Evolutionary conservation across 192 early-diverging fungal genomes (phyloP).

Genomic region (Mortierella antarctica): DNA sequence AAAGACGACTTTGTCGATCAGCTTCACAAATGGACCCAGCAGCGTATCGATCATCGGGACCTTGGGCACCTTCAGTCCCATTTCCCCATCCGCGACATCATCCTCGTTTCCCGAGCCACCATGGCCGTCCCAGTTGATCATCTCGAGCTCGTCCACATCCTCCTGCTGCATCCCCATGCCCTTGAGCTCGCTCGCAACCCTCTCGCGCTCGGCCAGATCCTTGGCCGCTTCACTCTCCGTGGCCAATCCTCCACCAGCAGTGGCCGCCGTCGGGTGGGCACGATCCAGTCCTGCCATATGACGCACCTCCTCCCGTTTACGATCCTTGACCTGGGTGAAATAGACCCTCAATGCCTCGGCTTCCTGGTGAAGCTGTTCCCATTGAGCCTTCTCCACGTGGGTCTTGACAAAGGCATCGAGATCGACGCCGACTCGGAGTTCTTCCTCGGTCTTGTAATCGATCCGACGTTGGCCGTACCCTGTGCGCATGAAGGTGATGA

Average conservation of each 20-base stretch:
- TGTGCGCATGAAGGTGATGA: constrained; percentile 53
- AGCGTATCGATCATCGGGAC: constrained; percentile 40
- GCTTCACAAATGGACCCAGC: constrained; percentile 17
- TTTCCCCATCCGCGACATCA: constrained; percentile 20
- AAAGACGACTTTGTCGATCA: constrained; percentile 34
- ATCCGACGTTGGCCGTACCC: constrained; percentile 52
- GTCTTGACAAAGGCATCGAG: constrained; percentile 35
- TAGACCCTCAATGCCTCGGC: constrained; percentile 28
- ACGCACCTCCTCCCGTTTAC: constrained; percentile 41
- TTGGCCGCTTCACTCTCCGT: too few relatives aligned
- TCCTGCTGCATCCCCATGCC: constrained; percentile 42
- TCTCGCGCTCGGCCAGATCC: background rate
- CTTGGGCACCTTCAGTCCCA: constrained; percentile 14
- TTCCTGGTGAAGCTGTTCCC: constrained; percentile 37
- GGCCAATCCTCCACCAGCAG: background rate
- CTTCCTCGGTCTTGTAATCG: constrained; percentile 27
- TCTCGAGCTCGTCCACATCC: constrained; percentile 59
- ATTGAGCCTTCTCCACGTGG: constrained; percentile 36
- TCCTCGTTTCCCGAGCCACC: background rate
- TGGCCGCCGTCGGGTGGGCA: background rate
- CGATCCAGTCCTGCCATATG: constrained; percentile 43
- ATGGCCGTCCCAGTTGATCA: constrained; percentile 40
- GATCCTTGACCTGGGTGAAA: constrained; percentile 39
- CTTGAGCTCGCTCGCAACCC: constrained; percentile 26
- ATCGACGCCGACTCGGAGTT: constrained; percentile 25